Evolutionary conservation across 129 eudicot genomes (phyloP).

Genomic region (Rutidosis leptorrhynchoides): DNA sequence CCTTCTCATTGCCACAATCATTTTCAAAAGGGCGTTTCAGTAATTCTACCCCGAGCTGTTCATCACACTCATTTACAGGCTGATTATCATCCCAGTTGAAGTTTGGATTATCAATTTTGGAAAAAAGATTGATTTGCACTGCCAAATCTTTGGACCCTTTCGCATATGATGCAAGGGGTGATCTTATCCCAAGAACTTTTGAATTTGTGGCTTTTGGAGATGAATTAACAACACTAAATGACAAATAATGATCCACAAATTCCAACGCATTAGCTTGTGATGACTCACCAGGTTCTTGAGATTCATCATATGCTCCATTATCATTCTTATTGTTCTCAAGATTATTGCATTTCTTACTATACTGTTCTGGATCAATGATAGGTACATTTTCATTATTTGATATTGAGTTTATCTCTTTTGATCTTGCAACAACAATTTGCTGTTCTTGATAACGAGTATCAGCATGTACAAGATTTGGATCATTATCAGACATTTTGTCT

Average conservation of each 20-base stretch:
- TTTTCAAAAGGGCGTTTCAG: constrained; percentile 21
- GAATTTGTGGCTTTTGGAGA: no score
- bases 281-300: no score
- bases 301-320: constrained; percentile 33
- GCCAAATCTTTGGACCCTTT: no score
- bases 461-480: no score
- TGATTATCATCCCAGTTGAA: constrained; percentile 60
- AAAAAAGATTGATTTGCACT: no score
- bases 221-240: no score
- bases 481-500: no score
- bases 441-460: constrained; percentile 28
- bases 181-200: no score
- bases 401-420: constrained; percentile 21
- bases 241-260: no score
- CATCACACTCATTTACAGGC: constrained; percentile 25
- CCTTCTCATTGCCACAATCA: constrained; percentile 24
- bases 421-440: constrained; percentile 6
- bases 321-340: constrained; percentile 11
- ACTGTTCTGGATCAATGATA: constrained; percentile 22
- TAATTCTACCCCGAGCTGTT: constrained; percentile 29
- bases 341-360: constrained; percentile 15
- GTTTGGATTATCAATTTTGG: constrained; percentile 27
- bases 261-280: no score
- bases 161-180: constrained; percentile 48
- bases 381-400: constrained; percentile 9